Evolutionary conservation across 78 protist genomes (phyloP).

Genomic region (Creolimax fragrantissima): DNA sequence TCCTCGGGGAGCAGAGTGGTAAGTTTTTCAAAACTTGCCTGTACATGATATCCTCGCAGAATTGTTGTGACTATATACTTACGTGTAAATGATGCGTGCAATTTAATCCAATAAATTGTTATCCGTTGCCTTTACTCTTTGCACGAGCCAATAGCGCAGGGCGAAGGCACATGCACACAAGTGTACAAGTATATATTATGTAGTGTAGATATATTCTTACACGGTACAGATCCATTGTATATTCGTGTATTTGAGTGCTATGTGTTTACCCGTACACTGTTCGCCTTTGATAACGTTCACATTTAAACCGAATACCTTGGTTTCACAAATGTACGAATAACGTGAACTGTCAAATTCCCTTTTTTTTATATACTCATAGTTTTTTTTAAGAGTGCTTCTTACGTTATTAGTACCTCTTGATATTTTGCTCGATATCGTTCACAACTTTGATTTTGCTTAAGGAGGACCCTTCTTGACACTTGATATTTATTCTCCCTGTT

Average conservation of each 20-base stretch:
- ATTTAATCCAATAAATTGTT: no score
- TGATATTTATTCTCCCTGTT: no score
- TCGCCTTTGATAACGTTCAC: background rate
- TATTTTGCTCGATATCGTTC: background rate
- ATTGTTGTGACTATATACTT: no score
- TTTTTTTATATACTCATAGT: background rate
- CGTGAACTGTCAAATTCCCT: background rate
- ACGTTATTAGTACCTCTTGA: background rate
- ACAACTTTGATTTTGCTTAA: no score
- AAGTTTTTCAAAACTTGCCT: no score
- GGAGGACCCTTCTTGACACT: no score
- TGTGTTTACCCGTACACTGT: background rate
- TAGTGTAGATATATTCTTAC: background rate
- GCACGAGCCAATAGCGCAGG: no score
- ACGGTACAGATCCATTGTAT: background rate
- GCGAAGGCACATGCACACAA: background rate
- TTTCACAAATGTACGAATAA: background rate
- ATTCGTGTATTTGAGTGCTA: background rate
- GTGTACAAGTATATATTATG: background rate
- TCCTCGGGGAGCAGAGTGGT: constrained; percentile 72
- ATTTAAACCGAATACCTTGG: background rate
- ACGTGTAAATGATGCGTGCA: no score
- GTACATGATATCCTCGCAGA: no score
- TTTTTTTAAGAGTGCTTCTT: background rate
- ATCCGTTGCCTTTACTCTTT: no score